A percentile compares a stretch with the other conserved stretches of the same genome.
Evolutionary conservation across 495 filamentous ascomycete genomes (phyloP).

Genomic region (Haplographium delicatum): DNA sequence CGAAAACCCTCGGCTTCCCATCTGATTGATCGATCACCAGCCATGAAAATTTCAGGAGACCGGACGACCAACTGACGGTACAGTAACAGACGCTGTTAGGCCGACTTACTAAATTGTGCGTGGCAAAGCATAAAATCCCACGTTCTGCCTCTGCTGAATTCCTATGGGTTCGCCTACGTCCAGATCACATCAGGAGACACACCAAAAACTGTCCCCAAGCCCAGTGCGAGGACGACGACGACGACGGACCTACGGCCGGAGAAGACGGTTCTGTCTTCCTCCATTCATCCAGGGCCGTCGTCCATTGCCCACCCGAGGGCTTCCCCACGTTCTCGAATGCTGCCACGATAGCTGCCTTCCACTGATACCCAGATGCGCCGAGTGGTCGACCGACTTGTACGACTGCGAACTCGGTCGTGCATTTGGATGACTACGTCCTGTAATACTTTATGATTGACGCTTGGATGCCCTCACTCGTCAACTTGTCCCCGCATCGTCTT

Average conservation of each 20-base stretch:
- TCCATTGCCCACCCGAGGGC: background rate
- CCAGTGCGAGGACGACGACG: too few species aligned
- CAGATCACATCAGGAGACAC: conserved; percentile 11
- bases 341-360: conserved; percentile 6
- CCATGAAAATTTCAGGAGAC: too few species aligned
- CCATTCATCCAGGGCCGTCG: background rate
- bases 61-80: too few species aligned
- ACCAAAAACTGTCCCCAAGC: background rate
- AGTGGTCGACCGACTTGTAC: background rate
- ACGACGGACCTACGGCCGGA: too few species aligned
- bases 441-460: background rate
- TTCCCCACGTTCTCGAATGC: conserved; percentile 26
- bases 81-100: too few species aligned
- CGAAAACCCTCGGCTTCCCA: too few species aligned
- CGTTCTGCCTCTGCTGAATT: background rate
- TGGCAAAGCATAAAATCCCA: conserved; percentile 9
- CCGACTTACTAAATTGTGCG: background rate
- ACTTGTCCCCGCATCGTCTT: too few species aligned
- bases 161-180: background rate
- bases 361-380: background rate
- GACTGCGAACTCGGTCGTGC: background rate
- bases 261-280: too few species aligned
- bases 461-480: too few species aligned
- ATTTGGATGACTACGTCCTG: background rate
- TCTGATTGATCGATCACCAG: too few species aligned